phyloP scores from a whole-genome alignment of 2,329 filamentous ascomycete genomes.

The Colletotrichum sp. region DNA sequence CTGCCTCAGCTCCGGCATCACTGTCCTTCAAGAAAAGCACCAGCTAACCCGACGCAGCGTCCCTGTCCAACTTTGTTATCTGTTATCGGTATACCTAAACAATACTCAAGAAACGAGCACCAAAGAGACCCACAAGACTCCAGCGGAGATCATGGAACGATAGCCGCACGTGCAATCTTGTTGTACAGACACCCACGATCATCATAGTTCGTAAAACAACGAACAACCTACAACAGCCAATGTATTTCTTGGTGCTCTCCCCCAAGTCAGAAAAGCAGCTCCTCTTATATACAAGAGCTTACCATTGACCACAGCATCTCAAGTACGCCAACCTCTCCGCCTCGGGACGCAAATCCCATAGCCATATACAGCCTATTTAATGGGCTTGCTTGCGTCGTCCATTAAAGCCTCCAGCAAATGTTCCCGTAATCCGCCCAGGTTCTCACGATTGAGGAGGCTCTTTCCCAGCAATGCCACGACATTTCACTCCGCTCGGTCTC shows the following conservation, averaged over 20 bases:
- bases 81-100: rapidly evolving
- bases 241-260: neutral
- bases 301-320: neutral
- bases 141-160: neutral
- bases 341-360: neutral
- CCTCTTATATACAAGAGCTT: neutral
- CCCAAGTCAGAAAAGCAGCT: neutral
- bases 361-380: rapidly evolving
- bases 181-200: rapidly evolving
- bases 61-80: rapidly evolving
- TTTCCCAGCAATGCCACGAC: neutral
- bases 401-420: neutral
- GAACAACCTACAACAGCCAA: neutral
- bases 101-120: neutral
- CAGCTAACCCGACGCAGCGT: neutral
- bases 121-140: neutral
- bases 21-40: neutral
- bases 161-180: neutral
- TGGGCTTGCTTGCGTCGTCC: neutral
- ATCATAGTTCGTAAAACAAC: neutral
- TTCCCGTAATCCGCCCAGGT: too few relatives aligned
- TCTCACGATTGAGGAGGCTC: too few relatives aligned
- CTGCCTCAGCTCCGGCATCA: neutral
- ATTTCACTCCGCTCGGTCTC: rapidly evolving
- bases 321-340: rapidly evolving